phyloP scores from a whole-genome alignment of 805 yeast species.

The Myxozyma kluyveri region DNA sequence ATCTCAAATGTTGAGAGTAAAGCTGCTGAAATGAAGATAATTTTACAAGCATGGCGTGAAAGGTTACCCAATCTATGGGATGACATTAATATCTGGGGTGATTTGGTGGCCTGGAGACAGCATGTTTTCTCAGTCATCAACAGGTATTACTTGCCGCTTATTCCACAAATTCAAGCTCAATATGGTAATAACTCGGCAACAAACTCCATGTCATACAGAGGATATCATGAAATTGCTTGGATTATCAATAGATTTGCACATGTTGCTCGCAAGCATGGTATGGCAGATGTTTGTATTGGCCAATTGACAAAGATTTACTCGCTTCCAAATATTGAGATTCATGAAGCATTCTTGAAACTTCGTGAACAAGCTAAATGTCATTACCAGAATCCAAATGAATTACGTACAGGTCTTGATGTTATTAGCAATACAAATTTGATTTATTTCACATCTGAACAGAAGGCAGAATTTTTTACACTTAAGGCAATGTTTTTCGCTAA shows the following conservation, averaged over 20 bases:
- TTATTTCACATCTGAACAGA: slow-evolving; percentile 94
- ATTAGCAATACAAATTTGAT: slow-evolving; percentile 94
- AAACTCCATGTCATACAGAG: slow-evolving; percentile 92
- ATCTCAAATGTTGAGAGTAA: slow-evolving; percentile 89
- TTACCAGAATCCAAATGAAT: slow-evolving; percentile 83
- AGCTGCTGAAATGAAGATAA: slow-evolving; percentile 91
- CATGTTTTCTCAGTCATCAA: slow-evolving; percentile 96
- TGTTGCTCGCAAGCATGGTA: slow-evolving; percentile 93
- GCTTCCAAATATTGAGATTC: slow-evolving; percentile 94
- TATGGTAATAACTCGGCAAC: slow-evolving; percentile 50
- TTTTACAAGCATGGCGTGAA: slow-evolving; percentile 96
- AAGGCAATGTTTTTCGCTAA: slow-evolving; percentile 98
- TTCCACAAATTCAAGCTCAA: slow-evolving; percentile 73
- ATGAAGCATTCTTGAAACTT: slow-evolving; percentile 92
- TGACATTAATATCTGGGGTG: slow-evolving; percentile 97
- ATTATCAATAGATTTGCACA: slow-evolving; percentile 97
- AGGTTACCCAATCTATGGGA: slow-evolving; percentile 96
- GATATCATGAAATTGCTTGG: slow-evolving; percentile 99
- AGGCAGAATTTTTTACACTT: slow-evolving; percentile 94
- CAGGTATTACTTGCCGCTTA: slow-evolving; percentile 87
- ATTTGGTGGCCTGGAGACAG: slow-evolving; percentile 96
- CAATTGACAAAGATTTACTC: slow-evolving; percentile 93
- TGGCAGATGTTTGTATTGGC: slow-evolving; percentile 94
- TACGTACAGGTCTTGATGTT: slow-evolving; percentile 93
- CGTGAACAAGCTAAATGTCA: slow-evolving; percentile 98